Conservation (phyloP, 169 alveolate species). For the Toxoplasma gondii region DNA sequence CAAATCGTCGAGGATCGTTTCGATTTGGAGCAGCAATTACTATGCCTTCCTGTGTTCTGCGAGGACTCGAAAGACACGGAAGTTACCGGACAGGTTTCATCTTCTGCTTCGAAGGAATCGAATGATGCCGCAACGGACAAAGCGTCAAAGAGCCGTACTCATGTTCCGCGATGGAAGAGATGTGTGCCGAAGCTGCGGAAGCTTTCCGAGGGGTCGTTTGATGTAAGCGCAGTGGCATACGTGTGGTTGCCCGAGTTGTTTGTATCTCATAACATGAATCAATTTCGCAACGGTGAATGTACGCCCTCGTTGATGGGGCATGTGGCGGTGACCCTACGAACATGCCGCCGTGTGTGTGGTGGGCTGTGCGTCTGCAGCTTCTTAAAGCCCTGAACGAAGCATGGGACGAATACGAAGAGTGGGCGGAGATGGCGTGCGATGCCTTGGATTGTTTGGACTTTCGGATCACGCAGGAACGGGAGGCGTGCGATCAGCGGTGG, state of each 20-base stretch:
- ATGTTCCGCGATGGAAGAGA: slow-evolving; percentile 11
- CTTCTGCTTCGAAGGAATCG: not conserved
- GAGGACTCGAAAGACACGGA: not conserved
- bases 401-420: slow-evolving; percentile 44
- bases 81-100: no score
- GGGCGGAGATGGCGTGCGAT: slow-evolving; percentile 33
- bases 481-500: slow-evolving; percentile 27
- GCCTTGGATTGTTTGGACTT: slow-evolving; percentile 41
- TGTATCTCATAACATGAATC: no score
- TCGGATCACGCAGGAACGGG: slow-evolving; percentile 33
- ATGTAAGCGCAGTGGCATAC: not conserved
- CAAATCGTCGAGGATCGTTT: slow-evolving; percentile 13
- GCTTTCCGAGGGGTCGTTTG: not conserved
- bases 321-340: no score
- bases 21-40: not conserved
- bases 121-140: no score
- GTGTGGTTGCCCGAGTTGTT: no score
- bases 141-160: no score
- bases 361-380: slow-evolving; percentile 14
- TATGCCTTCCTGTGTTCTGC: slow-evolving; percentile 26
- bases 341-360: no score
- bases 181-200: not conserved
- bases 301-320: no score
- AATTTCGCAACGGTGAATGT: no score
- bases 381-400: not conserved